Conservation (phyloP, 2,329 filamentous ascomycete genomes). For the Cladorrhinum sp. region DNA sequence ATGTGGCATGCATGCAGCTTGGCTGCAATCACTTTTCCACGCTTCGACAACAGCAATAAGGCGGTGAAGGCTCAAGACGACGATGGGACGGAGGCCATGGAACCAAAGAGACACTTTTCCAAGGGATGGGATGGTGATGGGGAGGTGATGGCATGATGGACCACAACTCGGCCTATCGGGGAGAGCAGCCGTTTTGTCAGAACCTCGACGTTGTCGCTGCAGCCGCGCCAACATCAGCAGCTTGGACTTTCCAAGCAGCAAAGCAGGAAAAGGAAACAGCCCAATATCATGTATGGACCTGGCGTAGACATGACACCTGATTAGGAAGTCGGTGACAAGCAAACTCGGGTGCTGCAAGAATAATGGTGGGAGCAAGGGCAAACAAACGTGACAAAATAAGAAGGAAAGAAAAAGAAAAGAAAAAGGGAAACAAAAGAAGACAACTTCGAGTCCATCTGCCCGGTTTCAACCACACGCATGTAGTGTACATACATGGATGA, state of each 20-base stretch:
- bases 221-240: neutral
- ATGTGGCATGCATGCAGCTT: conserved; percentile 18
- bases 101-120: conserved; percentile 15
- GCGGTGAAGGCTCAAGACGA: neutral
- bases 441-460: neutral
- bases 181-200: conserved; percentile 17
- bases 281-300: neutral
- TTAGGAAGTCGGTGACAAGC: neutral
- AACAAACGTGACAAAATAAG: neutral
- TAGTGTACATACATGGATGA: neutral
- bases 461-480: neutral
- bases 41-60: neutral
- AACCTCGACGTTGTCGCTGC: neutral
- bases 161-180: conserved; percentile 5
- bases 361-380: neutral
- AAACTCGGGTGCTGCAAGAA: neutral
- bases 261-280: neutral
- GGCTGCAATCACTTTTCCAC: conserved; percentile 15
- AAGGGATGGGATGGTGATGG: conserved; percentile 6
- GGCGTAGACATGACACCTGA: neutral
- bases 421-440: neutral
- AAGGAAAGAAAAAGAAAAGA: neutral
- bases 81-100: neutral
- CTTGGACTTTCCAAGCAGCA: neutral
- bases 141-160: neutral